Base-by-base conservation (phyloP, 1,139 yeast genomes). In the Blastobotrys apis region DNA sequence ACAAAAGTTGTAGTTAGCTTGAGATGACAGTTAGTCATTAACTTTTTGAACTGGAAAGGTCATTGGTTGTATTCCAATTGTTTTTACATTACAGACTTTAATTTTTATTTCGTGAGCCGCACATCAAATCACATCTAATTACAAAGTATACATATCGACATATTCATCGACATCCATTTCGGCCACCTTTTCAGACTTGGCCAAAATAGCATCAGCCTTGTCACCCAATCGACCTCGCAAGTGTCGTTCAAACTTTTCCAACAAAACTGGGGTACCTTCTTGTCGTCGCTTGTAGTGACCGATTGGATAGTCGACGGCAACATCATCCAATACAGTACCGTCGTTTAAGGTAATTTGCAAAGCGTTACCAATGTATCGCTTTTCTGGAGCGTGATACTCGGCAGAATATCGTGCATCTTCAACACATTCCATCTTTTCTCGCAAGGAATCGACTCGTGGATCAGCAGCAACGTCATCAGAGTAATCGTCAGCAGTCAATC, bases 331-430 rank as follows among this genome's bases (percentile, higher is more conserved):
- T 3, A 64, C 62, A 4, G 79, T 70, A 29, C 81, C 81, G 54
- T 77, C 80, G 36, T 74, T 71, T 46, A 77, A 63, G 44, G 75
- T 75, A 49, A 75, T 65, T 49, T 65, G 64, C 38, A 77, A 53
- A 4, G 80, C 78, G 53, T 77, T 77, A 39, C 80, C 80, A 54
- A 77, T 77, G 52, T 68, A 74, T 56, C 81, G 71, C 67, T 76
- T 77, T 17, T 66, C 69, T 37, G 81, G 80, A 40, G 74, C 78
- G 53, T 73, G 78, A 59, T 77, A 77, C 54, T 76, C 80, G 30
- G 58, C 55, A 23, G 78, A 65, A 64, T 71, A 77, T 45, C 70
- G 63, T 36, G 60, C 51, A 52, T 76, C 78, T 53, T 74, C 77
- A 23, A 68, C 73, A 58, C 80, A 75, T 48, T 63, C 64, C 78